Evolutionary conservation across 768 basidiomycete genomes (phyloP), one percentile per base, ranked within the genome.

Genomic region (Psilocybe subaeruginosa): DNA sequence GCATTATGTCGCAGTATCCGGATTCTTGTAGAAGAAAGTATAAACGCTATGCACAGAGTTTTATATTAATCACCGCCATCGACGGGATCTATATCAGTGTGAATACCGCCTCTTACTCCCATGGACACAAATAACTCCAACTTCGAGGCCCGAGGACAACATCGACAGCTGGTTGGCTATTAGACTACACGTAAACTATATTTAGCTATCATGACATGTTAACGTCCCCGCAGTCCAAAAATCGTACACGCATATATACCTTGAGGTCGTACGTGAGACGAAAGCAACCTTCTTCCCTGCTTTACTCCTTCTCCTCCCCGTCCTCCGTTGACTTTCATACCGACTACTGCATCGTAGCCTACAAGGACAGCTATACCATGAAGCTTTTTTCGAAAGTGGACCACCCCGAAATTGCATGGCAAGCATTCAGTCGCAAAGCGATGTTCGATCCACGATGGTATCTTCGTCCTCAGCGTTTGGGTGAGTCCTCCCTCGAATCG

Each of bases 391-490:
- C 37, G 33, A 58, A 51, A 12, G 48, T 43, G 1, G 53, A 60
- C 23, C 54, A 55, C 27, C 55, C 59, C 2, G 30, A 45, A 9
- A 14, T 55, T 3, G 39, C 62, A 30, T 74, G 72, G 73, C 65
- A 63, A n/a, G 74, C 75, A 1, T 73, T 78, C 62, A 61, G 66
- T 29, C 61, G 61, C 45, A 65, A 68, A 37, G 66, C 71, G 19
- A 75, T 76, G 75, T 72, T 74, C 56, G 72, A 75, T 54, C 57
- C 60, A 19, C 64, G 62, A 41, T 78, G 75, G 75, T 69, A 75
- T 53, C 68, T 78, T 33, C 66, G 76, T n/a, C 59, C 70, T 35
- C 70, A 78, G 63, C 62, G 76, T 54, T 56, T 77, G 27, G 68
- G 76, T 77, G 48, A 59, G 73, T 65, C 4, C 8, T 31, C 12